Conservation (phyloP, 179 eudicot genomes). For the Beta macrorhiza region DNA sequence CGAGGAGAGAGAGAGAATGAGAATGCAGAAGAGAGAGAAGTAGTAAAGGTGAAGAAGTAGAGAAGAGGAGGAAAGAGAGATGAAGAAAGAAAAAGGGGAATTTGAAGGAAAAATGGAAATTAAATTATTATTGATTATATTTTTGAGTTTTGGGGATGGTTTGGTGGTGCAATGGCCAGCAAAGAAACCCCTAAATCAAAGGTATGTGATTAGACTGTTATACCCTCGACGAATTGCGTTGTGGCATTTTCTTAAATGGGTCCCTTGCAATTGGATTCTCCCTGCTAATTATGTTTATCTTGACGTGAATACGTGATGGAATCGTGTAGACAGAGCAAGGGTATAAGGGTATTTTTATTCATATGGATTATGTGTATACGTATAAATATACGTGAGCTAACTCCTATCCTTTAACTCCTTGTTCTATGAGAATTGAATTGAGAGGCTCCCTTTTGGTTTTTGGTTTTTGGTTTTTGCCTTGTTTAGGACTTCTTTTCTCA, state of each 20-base stretch:
- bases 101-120: not conserved
- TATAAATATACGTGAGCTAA: not conserved
- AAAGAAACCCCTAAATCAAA: not conserved
- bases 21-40: not conserved
- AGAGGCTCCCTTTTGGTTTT: no score
- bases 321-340: not conserved
- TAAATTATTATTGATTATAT: no score
- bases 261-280: not conserved
- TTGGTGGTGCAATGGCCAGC: slow-evolving; percentile 18
- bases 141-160: slow-evolving; percentile 9
- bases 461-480: no score
- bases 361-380: not conserved
- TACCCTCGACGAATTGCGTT: not conserved
- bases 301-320: slow-evolving; percentile 17
- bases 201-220: not conserved
- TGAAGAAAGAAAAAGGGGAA: not conserved
- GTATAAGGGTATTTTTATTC: not conserved
- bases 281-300: not conserved
- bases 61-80: not conserved
- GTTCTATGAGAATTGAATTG: no score
- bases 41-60: not conserved
- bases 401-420: not conserved
- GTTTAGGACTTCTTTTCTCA: no score
- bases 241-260: not conserved
- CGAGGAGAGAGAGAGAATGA: slow-evolving; percentile 3